Conservation (phyloP, 169 alveolate genomes). For the Plasmodium reichenowi region DNA sequence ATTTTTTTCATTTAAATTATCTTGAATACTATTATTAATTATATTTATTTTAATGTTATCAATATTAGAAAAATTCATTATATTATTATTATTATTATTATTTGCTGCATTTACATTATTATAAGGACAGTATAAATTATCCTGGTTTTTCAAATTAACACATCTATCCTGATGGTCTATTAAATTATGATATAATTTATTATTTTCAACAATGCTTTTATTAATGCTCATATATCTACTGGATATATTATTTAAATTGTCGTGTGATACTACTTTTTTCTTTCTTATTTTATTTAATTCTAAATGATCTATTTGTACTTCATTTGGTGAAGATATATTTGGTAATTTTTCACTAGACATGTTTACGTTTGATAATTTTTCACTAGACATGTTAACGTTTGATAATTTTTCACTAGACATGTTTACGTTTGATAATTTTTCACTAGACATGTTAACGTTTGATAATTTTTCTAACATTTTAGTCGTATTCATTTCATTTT, state of each 20-base stretch:
- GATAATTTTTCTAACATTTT: neutral
- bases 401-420: neutral
- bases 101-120: neutral
- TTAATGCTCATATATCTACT: neutral
- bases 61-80: slow-evolving; percentile 18
- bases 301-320: neutral
- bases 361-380: neutral
- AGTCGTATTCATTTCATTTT: too few relatives aligned
- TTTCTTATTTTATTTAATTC: neutral
- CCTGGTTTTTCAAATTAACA: neutral
- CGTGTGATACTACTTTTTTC: neutral
- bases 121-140: neutral
- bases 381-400: neutral
- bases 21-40: neutral
- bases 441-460: neutral
- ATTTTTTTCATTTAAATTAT: neutral
- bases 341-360: neutral
- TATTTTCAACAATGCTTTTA: too few relatives aligned
- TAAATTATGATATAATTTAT: neutral
- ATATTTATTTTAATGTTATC: neutral
- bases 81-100: neutral
- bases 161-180: neutral
- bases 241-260: neutral
- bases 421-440: neutral
- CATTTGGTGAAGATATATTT: neutral